Evolutionary conservation across 1,284 basidiomycete genomes (phyloP).

Genomic region (Wolfiporia cocos): DNA sequence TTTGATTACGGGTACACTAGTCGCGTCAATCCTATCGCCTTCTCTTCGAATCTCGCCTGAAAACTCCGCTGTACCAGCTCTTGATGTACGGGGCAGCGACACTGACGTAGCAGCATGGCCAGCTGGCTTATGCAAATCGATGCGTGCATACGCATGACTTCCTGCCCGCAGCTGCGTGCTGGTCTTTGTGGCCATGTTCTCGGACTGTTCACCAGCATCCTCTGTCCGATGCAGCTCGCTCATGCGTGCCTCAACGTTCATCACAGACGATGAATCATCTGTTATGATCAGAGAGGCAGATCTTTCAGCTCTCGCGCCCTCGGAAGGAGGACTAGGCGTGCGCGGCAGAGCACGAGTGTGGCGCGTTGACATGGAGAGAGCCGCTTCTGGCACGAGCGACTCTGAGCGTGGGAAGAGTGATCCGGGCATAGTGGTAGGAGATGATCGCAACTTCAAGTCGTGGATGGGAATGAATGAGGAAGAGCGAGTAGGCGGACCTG

Average conservation of each 20-base stretch:
- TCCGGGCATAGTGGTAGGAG: conserved; percentile 68
- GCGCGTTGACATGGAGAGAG: conserved; percentile 4
- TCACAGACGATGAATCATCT: not conserved
- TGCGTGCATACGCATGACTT: not conserved
- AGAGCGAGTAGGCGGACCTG: conserved; percentile 12
- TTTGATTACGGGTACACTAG: not conserved
- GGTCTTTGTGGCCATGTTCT: not conserved
- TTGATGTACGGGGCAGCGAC: not conserved
- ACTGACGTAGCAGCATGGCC: not conserved
- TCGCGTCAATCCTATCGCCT: conserved; percentile 3
- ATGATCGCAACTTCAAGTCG: conserved; percentile 19
- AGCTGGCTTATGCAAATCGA: not conserved
- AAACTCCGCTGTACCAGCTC: not conserved
- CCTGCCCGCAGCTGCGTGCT: too few relatives aligned
- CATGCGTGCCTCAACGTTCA: not conserved
- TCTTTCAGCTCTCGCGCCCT: too few relatives aligned
- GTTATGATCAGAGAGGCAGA: not conserved
- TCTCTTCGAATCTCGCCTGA: conserved; percentile 1
- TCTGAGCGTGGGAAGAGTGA: conserved; percentile 66
- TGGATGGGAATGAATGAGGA: conserved; percentile 30
- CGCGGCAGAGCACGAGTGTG: conserved; percentile 7
- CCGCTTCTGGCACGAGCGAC: conserved; percentile 52
- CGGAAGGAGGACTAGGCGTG: conserved; percentile 10
- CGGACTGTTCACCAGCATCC: not conserved
- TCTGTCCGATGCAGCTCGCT: too few relatives aligned